Base-by-base conservation (phyloP, 495 filamentous ascomycete species). In the Trichoderma erinaceum region DNA sequence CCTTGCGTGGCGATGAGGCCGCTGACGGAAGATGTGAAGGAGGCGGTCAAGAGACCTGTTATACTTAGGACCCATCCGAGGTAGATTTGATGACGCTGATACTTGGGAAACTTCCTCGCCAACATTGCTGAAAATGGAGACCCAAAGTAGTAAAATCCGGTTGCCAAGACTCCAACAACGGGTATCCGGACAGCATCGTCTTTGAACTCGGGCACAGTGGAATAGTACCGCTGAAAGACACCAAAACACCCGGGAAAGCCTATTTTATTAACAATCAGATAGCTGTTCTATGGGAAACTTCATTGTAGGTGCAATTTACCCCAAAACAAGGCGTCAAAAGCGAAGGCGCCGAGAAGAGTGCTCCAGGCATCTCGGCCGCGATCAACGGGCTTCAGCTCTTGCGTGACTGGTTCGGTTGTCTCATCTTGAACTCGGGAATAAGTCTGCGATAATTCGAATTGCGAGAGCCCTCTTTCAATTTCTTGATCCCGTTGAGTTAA, bases 201-300 rank as follows among this genome's bases (percentile, higher is more conserved):
- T 21, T 72, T 67, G 67, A 80, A 79, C 66, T 73, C 69, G 15
- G 74, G 68, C 13, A 73, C 65, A 16, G 41, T 64, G 8, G 72
- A 75, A 68, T 78, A 78, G 72, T 78, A 77, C 41, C 73, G 71
- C 66, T 79, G 73, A 66, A 79, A 76, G 48, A 79, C 72, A 3
- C 77, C 75, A 67, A 75, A 79, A n/a, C 71, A 73, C 10, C 78
- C 64, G 0, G 76, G 70, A 56, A 79, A 77, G 23, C 78, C 78
- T 76, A 32, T 52, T 35, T 66, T 41, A 15, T 11, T 38, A 41
- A n/a, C 38, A 16, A 15, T 61, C 12, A 32, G 25, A 16, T 13
- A 3, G 56, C 25, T 15, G 3, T 25, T 21, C 64, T 18, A 25
- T 1, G 23, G 21, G 23, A 44, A 68, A 48, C 12, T 52, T 52